Evolutionary conservation across 331 rosid species (phyloP), one percentile per base, ranked within the genome.

Genomic region (Phaseolus coccineus): DNA sequence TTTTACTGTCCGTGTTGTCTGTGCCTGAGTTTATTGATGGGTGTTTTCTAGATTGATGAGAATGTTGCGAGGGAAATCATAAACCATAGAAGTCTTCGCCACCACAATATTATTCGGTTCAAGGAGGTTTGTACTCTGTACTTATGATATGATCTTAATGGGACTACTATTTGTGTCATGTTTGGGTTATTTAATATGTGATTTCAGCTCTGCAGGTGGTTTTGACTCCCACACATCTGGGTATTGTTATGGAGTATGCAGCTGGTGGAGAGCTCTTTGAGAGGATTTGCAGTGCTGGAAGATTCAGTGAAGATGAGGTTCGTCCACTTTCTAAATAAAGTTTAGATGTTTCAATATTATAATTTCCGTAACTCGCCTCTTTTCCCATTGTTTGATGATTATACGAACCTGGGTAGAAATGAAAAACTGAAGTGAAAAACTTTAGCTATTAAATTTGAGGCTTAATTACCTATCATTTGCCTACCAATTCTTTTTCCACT

Each of bases 221-320:
- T 71, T 83, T 94, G 93, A 94, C 98, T 51, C 97, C 98, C 0
- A 94, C 98, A 1, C 98, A 94, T 89, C 85, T 94, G 57, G 97
- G 89, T 48, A 94, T 94, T n/a, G 98, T 92, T 53, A 92, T 94
- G 98, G 98, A 94, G 88, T 92, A 94, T 76, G 98, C 98, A 5
- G 94, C 98, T 3, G 98, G 98, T 31, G 98, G 98, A 73, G 98
- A 94, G 81, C 96, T 94, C 8, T 94, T 94, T 56, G 97, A 94
- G 68, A 84, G 98, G 63, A 94, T 94, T 73, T 92, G 97, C 81
- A 83, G 47, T 83, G 97, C 96, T 24, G 98, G 98, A 63, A 86
- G 98, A 80, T 94, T 94, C 85, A 94, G 98, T 27, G 98, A 94
- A 86, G 98, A 94, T 65, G 97, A 94, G 98, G 98, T 93, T 77